Percentiles rank a stretch among this genome's conserved stretches.
These are phyloP conservation scores for Cyclostephanos tholiformis DNA, from an alignment of 108 stramenopile species.

Conservation along the genomic window DNA sequence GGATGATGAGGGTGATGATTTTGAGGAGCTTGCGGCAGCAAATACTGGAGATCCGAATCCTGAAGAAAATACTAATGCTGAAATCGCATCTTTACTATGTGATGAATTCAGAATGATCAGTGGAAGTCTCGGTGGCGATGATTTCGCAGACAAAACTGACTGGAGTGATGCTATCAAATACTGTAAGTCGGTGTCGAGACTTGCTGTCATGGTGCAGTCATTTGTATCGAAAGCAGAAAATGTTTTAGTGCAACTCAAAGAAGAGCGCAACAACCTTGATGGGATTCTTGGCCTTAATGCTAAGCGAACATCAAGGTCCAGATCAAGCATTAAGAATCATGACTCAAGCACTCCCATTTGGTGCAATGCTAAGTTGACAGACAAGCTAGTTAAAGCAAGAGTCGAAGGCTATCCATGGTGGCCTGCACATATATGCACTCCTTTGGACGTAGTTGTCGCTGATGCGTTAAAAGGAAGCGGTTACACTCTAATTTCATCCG, in stretches of 20 bases:
- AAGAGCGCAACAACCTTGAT: conserved; percentile 56
- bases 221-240: conserved; percentile 54
- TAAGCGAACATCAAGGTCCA: conserved; percentile 37
- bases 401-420: conserved; percentile 79
- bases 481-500: conserved; percentile 64
- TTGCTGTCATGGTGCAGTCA: conserved; percentile 59
- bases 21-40: conserved; percentile 51
- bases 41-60: conserved; percentile 33
- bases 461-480: conserved; percentile 47
- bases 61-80: conserved; percentile 38
- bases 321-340: conserved; percentile 32
- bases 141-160: conserved; percentile 68
- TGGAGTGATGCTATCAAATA: conserved; percentile 78
- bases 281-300: conserved; percentile 38
- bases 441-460: conserved; percentile 55
- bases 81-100: conserved; percentile 59
- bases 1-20: conserved; percentile 65
- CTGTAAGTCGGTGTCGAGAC: conserved; percentile 70
- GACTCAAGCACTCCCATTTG: conserved; percentile 66
- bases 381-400: conserved; percentile 76
- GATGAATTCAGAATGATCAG: conserved; percentile 71
- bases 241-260: conserved; percentile 59
- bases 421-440: conserved; percentile 74
- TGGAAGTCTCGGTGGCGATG: conserved; percentile 72
- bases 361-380: conserved; percentile 66